A percentile compares a stretch with the other conserved stretches of the same genome.
These are phyloP conservation scores for Laburnicola sp. DNA, from an alignment of 2,329 filamentous ascomycete genomes.

Conservation along the genomic window DNA sequence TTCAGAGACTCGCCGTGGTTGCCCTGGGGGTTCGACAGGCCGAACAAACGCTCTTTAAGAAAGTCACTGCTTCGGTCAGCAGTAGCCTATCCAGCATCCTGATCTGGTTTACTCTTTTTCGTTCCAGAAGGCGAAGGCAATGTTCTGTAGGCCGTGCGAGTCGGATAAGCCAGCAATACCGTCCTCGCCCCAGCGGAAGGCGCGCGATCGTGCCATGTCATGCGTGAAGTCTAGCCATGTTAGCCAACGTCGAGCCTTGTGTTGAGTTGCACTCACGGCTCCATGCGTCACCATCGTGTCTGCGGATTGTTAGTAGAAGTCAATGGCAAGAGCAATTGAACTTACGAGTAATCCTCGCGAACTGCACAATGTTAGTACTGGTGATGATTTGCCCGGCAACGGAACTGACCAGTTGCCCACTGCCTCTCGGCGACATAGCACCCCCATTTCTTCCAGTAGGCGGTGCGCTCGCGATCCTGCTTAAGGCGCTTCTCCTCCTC, in stretches of 20 bases:
- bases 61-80: conserved; percentile 69
- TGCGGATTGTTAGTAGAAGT: conserved; percentile 43
- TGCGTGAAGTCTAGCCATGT: conserved; percentile 78
- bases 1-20: conserved; percentile 98
- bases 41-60: conserved; percentile 92
- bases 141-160: conserved; percentile 86
- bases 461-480: conserved; percentile 77
- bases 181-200: conserved; percentile 95
- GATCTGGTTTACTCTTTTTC: conserved; percentile 74
- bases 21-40: conserved; percentile 91
- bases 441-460: conserved; percentile 99
- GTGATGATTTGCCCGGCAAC: background rate
- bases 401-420: conserved; percentile 80
- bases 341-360: conserved; percentile 85
- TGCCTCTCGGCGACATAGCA: conserved; percentile 91
- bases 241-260: conserved; percentile 22
- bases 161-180: conserved; percentile 96
- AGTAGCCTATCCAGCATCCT: background rate
- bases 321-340: conserved; percentile 21
- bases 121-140: conserved; percentile 97
- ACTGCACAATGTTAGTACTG: conserved; percentile 57
- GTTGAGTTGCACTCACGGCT: conserved; percentile 67
- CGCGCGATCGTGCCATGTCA: conserved; percentile 83
- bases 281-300: conserved; percentile 88
- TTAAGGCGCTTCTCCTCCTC: conserved; percentile 89